Conservation (phyloP, 225 moss, liverwort and hornwort species). For the Physcomitrium patens region DNA sequence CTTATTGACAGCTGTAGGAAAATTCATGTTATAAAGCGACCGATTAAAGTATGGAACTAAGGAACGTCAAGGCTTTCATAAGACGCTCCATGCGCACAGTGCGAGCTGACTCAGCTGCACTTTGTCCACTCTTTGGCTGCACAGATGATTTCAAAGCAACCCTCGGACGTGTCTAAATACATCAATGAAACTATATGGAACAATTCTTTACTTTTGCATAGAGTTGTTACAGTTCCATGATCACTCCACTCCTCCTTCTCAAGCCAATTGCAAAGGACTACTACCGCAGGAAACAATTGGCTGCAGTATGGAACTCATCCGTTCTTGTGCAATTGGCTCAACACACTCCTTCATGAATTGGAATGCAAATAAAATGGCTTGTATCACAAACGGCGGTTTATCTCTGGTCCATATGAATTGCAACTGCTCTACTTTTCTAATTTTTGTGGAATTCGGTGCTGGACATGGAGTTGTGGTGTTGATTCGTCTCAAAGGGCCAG, state of each 20-base stretch:
- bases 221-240: slow-evolving; percentile 35
- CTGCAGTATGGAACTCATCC: slow-evolving; percentile 50
- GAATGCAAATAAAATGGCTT: slow-evolving; percentile 41
- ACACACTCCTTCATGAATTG: slow-evolving; percentile 44
- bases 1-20: slow-evolving; percentile 37
- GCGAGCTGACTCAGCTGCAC: slow-evolving; percentile 38
- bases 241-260: slow-evolving; percentile 35
- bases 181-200: slow-evolving; percentile 40
- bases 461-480: slow-evolving; percentile 42
- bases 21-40: slow-evolving; percentile 52
- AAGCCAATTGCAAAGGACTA: slow-evolving; percentile 57
- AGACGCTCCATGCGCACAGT: slow-evolving; percentile 55
- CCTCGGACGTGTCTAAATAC: slow-evolving; percentile 31
- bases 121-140: slow-evolving; percentile 28
- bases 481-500: slow-evolving; percentile 49
- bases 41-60: slow-evolving; percentile 46
- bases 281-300: slow-evolving; percentile 56
- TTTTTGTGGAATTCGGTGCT: slow-evolving; percentile 49
- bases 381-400: slow-evolving; percentile 26
- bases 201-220: slow-evolving; percentile 60
- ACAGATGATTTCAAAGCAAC: slow-evolving; percentile 23
- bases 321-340: slow-evolving; percentile 46
- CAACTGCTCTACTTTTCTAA: slow-evolving; percentile 28
- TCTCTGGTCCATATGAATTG: slow-evolving; percentile 26
- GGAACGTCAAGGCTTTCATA: slow-evolving; percentile 42